Percentiles rank a stretch among this genome's conserved stretches.
Evolutionary conservation across 306 rosid species (phyloP).

Genomic region (Corylus heterophylla): DNA sequence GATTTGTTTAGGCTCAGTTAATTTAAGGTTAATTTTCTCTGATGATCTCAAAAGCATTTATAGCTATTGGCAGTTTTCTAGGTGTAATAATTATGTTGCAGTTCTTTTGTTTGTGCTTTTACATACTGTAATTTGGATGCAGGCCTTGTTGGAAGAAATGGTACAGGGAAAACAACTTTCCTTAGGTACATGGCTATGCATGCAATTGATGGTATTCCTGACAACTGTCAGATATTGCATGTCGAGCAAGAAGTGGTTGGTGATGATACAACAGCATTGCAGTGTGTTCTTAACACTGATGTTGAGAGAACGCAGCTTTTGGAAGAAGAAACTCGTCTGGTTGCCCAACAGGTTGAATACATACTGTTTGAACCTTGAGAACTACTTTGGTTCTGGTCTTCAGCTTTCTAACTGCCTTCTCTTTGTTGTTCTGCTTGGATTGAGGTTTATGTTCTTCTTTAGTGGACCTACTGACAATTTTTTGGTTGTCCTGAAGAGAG

Average conservation of each 20-base stretch:
- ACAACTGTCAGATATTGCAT: constrained; percentile 90
- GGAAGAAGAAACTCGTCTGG: constrained; percentile 71
- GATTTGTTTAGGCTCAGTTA: not conserved
- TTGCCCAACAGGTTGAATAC: constrained; percentile 67
- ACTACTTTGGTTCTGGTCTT: not conserved
- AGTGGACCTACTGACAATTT: constrained; percentile 17
- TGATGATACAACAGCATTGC: constrained; percentile 81
- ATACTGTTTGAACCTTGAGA: constrained; percentile 4
- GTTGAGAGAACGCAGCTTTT: constrained; percentile 80
- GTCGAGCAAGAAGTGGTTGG: constrained; percentile 97
- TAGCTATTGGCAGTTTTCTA: not conserved
- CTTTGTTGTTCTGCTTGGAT: not conserved
- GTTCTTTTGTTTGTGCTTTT: not conserved
- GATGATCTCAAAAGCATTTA: not conserved
- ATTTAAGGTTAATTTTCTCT: not conserved
- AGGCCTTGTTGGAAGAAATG: constrained; percentile 97
- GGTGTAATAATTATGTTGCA: not conserved
- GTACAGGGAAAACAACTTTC: constrained; percentile 96
- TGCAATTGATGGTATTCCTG: constrained; percentile 94
- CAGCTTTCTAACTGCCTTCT: not conserved
- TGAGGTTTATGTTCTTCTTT: constrained; percentile 11
- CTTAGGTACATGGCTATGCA: constrained; percentile 98
- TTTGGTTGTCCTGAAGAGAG: constrained; percentile 58
- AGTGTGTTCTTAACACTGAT: constrained; percentile 93
- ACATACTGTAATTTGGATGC: constrained; percentile 15